Base-by-base conservation (phyloP, 2,329 filamentous ascomycete species). In the Arthroderma uncinatum region DNA sequence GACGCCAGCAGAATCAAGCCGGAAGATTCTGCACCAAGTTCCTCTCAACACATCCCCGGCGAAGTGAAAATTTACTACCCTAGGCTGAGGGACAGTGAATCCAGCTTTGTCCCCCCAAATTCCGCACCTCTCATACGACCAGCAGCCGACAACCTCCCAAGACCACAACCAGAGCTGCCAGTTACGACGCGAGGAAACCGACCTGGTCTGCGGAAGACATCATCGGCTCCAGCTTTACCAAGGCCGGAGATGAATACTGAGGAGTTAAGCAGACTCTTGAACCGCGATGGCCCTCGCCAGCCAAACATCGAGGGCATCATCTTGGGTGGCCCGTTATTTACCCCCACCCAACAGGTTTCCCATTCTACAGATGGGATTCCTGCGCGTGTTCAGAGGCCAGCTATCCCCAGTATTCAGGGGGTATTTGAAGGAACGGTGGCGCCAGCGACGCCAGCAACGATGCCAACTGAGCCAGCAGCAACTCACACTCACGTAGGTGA, bases 261-360 rank as follows among this genome's bases (percentile, higher is more conserved):
- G 8, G 30, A 12, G 14, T 10, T 30, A 21, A 36, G 23, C 16
- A 14, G 14, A 25, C 6, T 0, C 25, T 2, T 36, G n/a, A 39
- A 10, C 30, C 4, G 47, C 47, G 56, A 16, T 21, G 40, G 1
- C 36, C 37, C 12, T 10, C 21, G 53, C 14, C 34, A 23, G n/a
- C 23, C 42, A 23, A 54, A 54, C 9, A 70, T 54, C 28, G 48
- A 62, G 16, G 58, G 61, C 28, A 61, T 61, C 48, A 56, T 62
- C 34, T 55, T 62, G 56, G 58, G 56, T 28, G 58, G 58, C n/a
- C 58, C 55, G 19, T 37, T 54, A 12, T 36, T 58, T 14, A 58
- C 44, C 48, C 55, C 61, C 23, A 61, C 61, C 30, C 52, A 54
- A 9, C 56, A 56, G 23, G 59, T 57, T 10, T 58, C 56, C 6